phyloP scores from a whole-genome alignment of 805 yeast species.

The Tetrapisispora iriomotensis region DNA sequence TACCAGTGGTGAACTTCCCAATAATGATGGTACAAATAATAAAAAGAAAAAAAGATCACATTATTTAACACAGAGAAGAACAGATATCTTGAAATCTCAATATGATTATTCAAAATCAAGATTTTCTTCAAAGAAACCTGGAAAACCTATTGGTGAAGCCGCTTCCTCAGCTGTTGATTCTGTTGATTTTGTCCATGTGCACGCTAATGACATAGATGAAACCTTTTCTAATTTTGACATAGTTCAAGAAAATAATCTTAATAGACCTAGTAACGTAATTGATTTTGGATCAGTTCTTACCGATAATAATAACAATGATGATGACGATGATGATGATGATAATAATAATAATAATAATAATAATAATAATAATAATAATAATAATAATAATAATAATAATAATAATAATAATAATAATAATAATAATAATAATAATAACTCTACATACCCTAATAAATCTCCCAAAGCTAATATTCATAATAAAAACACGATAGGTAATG shows the following conservation, averaged over 20 bases:
- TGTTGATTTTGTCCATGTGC: slow-evolving; percentile 1
- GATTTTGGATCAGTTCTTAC: too few relatives aligned
- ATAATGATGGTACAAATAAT: slow-evolving; percentile 3
- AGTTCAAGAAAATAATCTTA: not conserved
- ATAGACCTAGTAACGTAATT: too few relatives aligned
- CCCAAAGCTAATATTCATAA: not conserved
- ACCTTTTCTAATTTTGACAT: slow-evolving; percentile 1
- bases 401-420: slow-evolving; percentile 4
- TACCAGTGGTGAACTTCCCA: not conserved
- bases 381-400: slow-evolving; percentile 4
- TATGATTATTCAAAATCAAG: slow-evolving; percentile 26
- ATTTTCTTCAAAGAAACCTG: slow-evolving; percentile 16
- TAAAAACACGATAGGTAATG: not conserved
- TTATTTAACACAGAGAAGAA: slow-evolving; percentile 23
- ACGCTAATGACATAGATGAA: slow-evolving; percentile 1
- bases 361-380: not conserved
- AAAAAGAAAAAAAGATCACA: slow-evolving; percentile 11
- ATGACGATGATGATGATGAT: not conserved
- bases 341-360: not conserved
- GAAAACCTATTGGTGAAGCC: not conserved
- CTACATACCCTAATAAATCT: not conserved
- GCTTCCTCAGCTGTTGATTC: slow-evolving; percentile 1
- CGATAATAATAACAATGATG: not conserved
- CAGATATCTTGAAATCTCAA: slow-evolving; percentile 25
- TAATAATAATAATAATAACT: slow-evolving; percentile 3